These are phyloP conservation scores for Diaporthe destruens DNA, from an alignment of 2,329 filamentous ascomycete genomes.

Conservation along the genomic window DNA sequence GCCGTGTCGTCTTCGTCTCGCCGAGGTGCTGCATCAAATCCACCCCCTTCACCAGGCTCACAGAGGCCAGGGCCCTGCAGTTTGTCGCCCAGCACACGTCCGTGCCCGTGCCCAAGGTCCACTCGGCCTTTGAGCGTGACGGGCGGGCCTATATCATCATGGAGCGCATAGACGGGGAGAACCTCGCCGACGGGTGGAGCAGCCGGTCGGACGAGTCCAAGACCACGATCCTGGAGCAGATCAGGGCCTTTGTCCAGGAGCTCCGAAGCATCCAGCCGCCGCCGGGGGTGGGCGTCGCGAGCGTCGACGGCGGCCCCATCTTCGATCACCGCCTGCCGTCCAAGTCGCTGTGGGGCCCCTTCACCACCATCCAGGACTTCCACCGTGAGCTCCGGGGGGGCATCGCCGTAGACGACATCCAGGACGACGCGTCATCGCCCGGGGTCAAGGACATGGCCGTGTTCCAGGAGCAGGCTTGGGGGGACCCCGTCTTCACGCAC, in stretches of 20 bases:
- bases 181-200: background rate
- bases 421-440: constrained; percentile 31
- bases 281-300: background rate
- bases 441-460: constrained; percentile 21
- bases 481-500: constrained; percentile 62
- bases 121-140: constrained; percentile 26
- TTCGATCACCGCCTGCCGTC: constrained; percentile 25
- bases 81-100: constrained; percentile 25
- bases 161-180: constrained; percentile 31
- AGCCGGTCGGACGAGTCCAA: constrained; percentile 20
- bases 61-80: constrained; percentile 31
- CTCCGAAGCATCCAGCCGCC: constrained; percentile 12
- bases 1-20: constrained; percentile 21
- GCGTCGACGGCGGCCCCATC: constrained; percentile 26
- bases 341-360: constrained; percentile 25
- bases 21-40: constrained; percentile 29
- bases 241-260: background rate
- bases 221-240: constrained; percentile 2
- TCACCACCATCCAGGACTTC: constrained; percentile 29
- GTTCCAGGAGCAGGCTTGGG: constrained; percentile 37
- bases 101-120: constrained; percentile 34
- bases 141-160: constrained; percentile 25
- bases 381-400: constrained; percentile 23
- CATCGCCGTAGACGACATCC: constrained; percentile 13
- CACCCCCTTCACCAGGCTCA: constrained; percentile 27